Percentiles rank a stretch among this genome's conserved stretches.
Conservation (phyloP, 2,329 filamentous ascomycete genomes). For the Colletotrichum sublineola region DNA sequence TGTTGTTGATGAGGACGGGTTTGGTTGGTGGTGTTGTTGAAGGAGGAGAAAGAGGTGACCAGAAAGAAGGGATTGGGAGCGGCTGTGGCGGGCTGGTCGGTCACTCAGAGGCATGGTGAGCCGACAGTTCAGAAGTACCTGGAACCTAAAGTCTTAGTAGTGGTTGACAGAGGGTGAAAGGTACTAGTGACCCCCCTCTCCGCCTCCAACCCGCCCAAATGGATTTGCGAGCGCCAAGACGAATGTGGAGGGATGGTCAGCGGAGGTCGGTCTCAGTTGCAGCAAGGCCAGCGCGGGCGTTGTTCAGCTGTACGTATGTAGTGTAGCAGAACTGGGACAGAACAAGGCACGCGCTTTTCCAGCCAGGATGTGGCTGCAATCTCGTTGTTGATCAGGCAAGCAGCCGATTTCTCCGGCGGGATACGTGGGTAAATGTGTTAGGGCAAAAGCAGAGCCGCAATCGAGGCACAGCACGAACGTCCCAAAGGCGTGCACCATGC, state of each 20-base stretch:
- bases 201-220: neutral
- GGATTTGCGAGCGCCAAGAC: conserved; percentile 33
- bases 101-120: conserved; percentile 6
- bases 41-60: conserved; percentile 30
- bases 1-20: conserved; percentile 6
- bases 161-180: neutral
- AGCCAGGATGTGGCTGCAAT: conserved; percentile 12
- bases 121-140: neutral
- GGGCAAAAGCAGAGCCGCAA: conserved; percentile 20
- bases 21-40: conserved; percentile 22
- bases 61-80: conserved; percentile 38
- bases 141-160: conserved; percentile 13
- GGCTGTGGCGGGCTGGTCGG: conserved; percentile 26
- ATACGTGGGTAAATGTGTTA: neutral
- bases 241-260: conserved; percentile 29
- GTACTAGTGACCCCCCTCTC: conserved; percentile 5
- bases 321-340: conserved; percentile 23
- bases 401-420: conserved; percentile 9
- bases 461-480: conserved; percentile 14
- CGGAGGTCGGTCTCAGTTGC: conserved; percentile 31
- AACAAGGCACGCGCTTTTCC: neutral
- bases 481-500: neutral
- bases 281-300: conserved; percentile 30
- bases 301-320: conserved; percentile 24
- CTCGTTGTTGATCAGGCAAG: conserved; percentile 17